phyloP scores from a whole-genome alignment of 177 flowering plant species.

The Telopea speciosissima region DNA sequence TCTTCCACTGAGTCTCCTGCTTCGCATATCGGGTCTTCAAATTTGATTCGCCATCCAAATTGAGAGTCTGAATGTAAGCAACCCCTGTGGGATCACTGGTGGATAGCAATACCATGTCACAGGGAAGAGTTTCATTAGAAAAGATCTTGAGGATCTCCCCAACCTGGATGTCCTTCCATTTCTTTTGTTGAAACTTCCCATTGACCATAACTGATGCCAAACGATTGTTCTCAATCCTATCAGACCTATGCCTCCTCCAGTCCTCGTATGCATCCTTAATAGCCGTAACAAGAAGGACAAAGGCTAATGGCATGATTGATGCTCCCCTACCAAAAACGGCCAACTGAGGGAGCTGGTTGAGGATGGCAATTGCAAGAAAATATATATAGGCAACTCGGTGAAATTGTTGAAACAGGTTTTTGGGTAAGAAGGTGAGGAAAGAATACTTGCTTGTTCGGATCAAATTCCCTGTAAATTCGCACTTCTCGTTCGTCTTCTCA shows the following conservation, averaged over 20 bases:
- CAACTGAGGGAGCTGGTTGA: constrained; percentile 77
- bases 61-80: constrained; percentile 68
- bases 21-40: constrained; percentile 95
- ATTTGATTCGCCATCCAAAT: constrained; percentile 89
- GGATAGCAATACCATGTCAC: constrained; percentile 68
- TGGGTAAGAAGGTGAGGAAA: constrained; percentile 56
- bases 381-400: constrained; percentile 80
- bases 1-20: constrained; percentile 69
- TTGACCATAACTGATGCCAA: constrained; percentile 44
- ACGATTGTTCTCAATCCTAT: constrained; percentile 62
- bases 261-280: constrained; percentile 83
- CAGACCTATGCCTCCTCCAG: constrained; percentile 61
- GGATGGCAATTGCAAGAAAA: constrained; percentile 66
- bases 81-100: constrained; percentile 80
- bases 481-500: constrained; percentile 48
- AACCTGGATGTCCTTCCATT: constrained; percentile 60
- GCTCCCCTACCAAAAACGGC: constrained; percentile 70
- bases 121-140: constrained; percentile 60
- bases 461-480: constrained; percentile 50
- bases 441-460: constrained; percentile 53
- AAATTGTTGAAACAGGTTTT: constrained; percentile 72
- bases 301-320: constrained; percentile 61
- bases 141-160: constrained; percentile 62
- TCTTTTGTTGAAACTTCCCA: constrained; percentile 43
- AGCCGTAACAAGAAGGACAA: constrained; percentile 67